phyloP scores from a whole-genome alignment of 306 rosid species.

The Carpinus fangiana region DNA sequence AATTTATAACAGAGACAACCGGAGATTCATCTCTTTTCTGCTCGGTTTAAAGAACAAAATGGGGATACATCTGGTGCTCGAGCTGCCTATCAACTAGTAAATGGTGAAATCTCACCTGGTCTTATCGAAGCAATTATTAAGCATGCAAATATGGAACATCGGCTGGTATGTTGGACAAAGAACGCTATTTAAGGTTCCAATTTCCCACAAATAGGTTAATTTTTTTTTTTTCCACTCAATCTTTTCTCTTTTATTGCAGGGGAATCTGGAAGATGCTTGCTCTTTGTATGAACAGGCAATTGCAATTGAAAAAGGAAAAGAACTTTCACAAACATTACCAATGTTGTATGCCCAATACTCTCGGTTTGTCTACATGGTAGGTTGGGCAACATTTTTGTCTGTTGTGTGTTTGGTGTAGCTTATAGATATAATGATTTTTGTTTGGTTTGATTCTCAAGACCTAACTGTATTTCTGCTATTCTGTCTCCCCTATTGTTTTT shows the following conservation, averaged over 20 bases:
- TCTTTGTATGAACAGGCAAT: slow-evolving; percentile 87
- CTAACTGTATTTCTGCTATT: slow-evolving; percentile 2
- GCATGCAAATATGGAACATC: slow-evolving; percentile 92
- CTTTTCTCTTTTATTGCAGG: slow-evolving; percentile 52
- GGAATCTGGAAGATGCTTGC: slow-evolving; percentile 79
- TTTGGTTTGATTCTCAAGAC: background rate
- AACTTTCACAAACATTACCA: slow-evolving; percentile 81
- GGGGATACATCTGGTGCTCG: slow-evolving; percentile 87
- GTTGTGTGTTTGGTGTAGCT: background rate
- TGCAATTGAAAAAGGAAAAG: slow-evolving; percentile 96
- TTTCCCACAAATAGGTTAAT: slow-evolving; percentile 12
- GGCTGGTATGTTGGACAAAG: slow-evolving; percentile 65
- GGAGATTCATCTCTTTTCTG: slow-evolving; percentile 90
- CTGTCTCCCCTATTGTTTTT: background rate
- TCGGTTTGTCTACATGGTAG: slow-evolving; percentile 83
- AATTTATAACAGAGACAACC: slow-evolving; percentile 74
- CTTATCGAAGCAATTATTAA: slow-evolving; percentile 94
- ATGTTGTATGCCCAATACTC: slow-evolving; percentile 87
- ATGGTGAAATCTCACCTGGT: slow-evolving; percentile 91
- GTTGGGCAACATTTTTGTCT: slow-evolving; percentile 23
- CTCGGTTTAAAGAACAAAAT: slow-evolving; percentile 88
- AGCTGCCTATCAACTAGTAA: slow-evolving; percentile 90
- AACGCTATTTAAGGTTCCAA: slow-evolving; percentile 18
- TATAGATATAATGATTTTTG: background rate
- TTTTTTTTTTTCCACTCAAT: background rate